phyloP scores from a whole-genome alignment of 2,329 filamentous ascomycete species.

The Verruconis gallopava region DNA sequence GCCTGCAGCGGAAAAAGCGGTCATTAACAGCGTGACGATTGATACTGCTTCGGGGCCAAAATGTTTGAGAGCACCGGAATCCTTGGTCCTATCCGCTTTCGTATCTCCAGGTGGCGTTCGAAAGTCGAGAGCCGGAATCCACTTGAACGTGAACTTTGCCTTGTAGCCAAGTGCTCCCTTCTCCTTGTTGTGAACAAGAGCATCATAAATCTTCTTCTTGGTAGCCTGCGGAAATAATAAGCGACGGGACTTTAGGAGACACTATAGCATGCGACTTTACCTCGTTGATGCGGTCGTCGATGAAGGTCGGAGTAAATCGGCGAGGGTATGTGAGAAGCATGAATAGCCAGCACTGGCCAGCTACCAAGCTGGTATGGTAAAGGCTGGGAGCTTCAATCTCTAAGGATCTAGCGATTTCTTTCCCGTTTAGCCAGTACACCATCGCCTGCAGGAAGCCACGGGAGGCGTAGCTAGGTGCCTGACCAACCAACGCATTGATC shows the following conservation, averaged over 20 bases:
- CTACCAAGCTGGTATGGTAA: slow-evolving; percentile 18
- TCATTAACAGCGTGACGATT: background rate
- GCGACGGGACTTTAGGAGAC: too few species aligned
- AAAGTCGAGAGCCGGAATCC: background rate
- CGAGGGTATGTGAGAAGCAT: background rate
- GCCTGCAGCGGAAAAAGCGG: background rate
- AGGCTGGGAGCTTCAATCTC: slow-evolving; percentile 43
- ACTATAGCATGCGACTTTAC: background rate
- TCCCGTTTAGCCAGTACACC: slow-evolving; percentile 57
- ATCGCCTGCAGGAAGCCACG: slow-evolving; percentile 54
- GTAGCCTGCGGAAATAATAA: too few species aligned
- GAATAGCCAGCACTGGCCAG: background rate
- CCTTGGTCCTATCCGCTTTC: background rate
- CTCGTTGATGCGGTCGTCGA: background rate
- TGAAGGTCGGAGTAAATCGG: background rate
- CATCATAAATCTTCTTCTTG: background rate
- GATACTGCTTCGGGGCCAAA: background rate
- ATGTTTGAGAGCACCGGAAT: background rate
- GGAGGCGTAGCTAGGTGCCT: slow-evolving; percentile 52
- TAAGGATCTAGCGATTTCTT: slow-evolving; percentile 46
- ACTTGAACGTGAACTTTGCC: background rate
- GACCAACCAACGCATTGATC: slow-evolving; percentile 50
- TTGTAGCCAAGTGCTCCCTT: background rate
- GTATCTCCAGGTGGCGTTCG: background rate
- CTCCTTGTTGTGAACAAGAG: background rate